A percentile compares a stretch with the other conserved stretches of the same genome.
Evolutionary conservation across 1,284 basidiomycete genomes (phyloP).

Genomic region (Ceratorhiza oryzae-sativae): DNA sequence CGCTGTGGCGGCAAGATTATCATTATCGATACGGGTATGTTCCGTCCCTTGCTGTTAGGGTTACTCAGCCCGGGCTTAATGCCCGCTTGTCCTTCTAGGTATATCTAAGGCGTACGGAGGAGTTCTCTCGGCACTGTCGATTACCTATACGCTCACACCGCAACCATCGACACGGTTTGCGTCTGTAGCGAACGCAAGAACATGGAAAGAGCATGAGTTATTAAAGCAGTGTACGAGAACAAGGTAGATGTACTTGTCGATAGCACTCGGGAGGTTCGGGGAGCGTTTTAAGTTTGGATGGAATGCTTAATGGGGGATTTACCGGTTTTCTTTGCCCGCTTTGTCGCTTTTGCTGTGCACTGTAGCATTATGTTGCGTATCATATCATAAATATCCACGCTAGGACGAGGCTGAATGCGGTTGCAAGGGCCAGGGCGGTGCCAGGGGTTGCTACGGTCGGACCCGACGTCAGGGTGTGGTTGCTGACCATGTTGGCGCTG

Average conservation of each 20-base stretch:
- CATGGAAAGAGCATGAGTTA: constrained; percentile 75
- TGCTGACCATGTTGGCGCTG: constrained; percentile 23
- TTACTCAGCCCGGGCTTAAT: not conserved
- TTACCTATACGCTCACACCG: constrained; percentile 74
- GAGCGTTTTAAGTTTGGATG: constrained; percentile 10
- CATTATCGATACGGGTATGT: constrained; percentile 83
- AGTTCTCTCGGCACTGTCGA: constrained; percentile 81
- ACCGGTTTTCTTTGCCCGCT: not conserved
- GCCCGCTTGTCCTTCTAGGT: constrained; percentile 54
- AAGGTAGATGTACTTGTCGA: constrained; percentile 48
- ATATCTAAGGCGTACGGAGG: constrained; percentile 96
- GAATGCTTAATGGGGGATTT: not conserved
- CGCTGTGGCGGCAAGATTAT: constrained; percentile 87
- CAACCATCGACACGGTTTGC: constrained; percentile 45
- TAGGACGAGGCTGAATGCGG: not conserved
- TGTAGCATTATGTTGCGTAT: constrained; percentile 7
- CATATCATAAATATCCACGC: not conserved
- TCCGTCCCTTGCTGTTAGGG: not conserved
- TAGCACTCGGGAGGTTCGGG: constrained; percentile 42
- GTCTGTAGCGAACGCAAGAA: constrained; percentile 48
- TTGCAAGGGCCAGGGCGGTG: constrained; percentile 14
- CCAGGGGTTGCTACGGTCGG: constrained; percentile 22
- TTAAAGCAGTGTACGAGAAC: constrained; percentile 73
- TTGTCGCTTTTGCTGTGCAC: not conserved
- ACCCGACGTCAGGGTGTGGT: constrained; percentile 15